Evolutionary conservation across 1,284 basidiomycete genomes (phyloP).

Genomic region (Rhodotorula sp.): DNA sequence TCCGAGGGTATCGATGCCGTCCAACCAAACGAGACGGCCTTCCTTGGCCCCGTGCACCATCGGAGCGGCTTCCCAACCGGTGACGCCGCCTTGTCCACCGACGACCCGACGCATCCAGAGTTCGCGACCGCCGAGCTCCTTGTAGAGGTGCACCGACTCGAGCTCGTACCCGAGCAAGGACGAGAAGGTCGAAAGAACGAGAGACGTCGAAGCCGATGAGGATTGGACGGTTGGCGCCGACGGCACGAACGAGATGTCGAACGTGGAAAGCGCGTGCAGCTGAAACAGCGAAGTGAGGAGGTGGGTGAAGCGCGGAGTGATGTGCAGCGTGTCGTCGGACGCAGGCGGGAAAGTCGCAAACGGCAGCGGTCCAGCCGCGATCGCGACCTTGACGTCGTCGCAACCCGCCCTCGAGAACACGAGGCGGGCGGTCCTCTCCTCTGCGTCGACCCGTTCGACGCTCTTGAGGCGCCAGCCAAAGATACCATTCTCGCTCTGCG

Average conservation of each 20-base stretch:
- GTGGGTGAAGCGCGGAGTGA: slow-evolving; percentile 47
- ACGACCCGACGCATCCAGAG: slow-evolving; percentile 45
- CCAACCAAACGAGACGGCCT: slow-evolving; percentile 49
- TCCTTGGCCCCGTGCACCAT: slow-evolving; percentile 44
- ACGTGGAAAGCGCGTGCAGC: slow-evolving; percentile 46
- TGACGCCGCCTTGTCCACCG: slow-evolving; percentile 21
- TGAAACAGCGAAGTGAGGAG: slow-evolving; percentile 48
- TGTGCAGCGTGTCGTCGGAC: neutral
- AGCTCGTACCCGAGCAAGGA: slow-evolving; percentile 48
- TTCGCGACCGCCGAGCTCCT: slow-evolving; percentile 49
- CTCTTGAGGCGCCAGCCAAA: slow-evolving; percentile 20
- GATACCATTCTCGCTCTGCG: slow-evolving; percentile 7
- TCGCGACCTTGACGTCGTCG: slow-evolving; percentile 9
- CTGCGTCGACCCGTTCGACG: neutral
- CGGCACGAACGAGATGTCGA: slow-evolving; percentile 33
- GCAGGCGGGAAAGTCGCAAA: slow-evolving; percentile 23
- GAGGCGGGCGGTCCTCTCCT: neutral
- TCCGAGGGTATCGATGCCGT: slow-evolving; percentile 50
- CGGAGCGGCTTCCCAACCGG: slow-evolving; percentile 43
- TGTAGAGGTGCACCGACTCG: slow-evolving; percentile 49
- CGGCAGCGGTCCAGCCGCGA: slow-evolving; percentile 15
- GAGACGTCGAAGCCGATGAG: slow-evolving; percentile 48
- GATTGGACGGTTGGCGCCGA: slow-evolving; percentile 16
- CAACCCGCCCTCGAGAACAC: slow-evolving; percentile 18
- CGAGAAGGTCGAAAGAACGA: slow-evolving; percentile 48